phyloP scores from a whole-genome alignment of 768 basidiomycete genomes.

The Tulasnella sp. region DNA sequence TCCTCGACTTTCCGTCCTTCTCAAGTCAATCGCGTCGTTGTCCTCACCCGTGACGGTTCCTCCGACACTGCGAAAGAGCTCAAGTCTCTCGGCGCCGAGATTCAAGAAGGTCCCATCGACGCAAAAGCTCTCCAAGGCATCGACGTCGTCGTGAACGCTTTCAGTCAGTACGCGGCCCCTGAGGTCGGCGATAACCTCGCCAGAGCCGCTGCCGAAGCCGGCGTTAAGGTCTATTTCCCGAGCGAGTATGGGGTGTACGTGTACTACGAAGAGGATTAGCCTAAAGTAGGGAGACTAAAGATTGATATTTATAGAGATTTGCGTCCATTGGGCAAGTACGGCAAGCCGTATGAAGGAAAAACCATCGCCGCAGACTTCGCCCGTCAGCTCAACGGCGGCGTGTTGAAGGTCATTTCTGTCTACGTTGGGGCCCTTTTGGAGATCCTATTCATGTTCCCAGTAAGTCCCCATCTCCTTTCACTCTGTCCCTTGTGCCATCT shows the following conservation, averaged over 20 bases:
- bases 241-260: neutral
- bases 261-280: neutral
- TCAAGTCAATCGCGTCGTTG: neutral
- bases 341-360: neutral
- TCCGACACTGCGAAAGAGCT: neutral
- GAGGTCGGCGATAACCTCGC: neutral
- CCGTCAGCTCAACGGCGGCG: neutral
- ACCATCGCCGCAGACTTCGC: neutral
- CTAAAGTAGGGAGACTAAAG: neutral
- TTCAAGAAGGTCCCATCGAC: neutral
- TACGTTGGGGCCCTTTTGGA: neutral
- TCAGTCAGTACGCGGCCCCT: neutral
- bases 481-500: neutral
- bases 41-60: neutral
- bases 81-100: neutral
- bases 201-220: neutral
- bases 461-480: neutral
- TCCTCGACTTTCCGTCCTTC: neutral
- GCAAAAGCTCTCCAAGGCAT: neutral
- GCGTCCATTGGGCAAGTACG: neutral
- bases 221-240: constrained; percentile 5
- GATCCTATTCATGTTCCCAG: neutral
- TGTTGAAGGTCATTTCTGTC: neutral
- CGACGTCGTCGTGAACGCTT: neutral
- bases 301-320: neutral